These are phyloP conservation scores for Aspergillus funiculosus DNA, from an alignment of 495 filamentous ascomycete genomes.

Conservation along the genomic window DNA sequence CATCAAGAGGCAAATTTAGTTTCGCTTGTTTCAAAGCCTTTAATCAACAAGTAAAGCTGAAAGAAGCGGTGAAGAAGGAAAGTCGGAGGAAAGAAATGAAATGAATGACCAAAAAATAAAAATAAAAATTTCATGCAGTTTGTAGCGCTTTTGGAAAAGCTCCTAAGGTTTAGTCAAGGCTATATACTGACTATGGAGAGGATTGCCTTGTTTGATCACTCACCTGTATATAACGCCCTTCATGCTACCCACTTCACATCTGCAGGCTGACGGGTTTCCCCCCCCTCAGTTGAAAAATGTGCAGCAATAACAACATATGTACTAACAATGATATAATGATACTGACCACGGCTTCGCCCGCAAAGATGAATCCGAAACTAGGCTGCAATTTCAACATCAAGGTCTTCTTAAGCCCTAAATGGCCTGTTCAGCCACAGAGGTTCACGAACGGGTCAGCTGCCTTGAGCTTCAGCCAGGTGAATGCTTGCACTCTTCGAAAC, in stretches of 20 bases:
- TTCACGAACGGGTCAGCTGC: background rate
- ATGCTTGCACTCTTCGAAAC: background rate
- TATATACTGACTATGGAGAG: background rate
- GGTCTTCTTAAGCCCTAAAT: background rate
- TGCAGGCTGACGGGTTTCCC: too few relatives aligned
- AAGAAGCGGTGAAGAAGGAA: constrained; percentile 21
- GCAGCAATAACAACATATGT: too few relatives aligned
- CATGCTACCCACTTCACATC: too few relatives aligned
- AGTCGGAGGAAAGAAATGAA: constrained; percentile 2
- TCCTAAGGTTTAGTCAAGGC: background rate
- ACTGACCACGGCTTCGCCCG: background rate
- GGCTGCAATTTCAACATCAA: constrained; percentile 1
- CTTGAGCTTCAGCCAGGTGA: background rate
- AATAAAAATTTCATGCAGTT: constrained; percentile 3
- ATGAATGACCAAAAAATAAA: constrained; percentile 2
- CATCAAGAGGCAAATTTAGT: constrained; percentile 13
- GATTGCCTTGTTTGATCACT: background rate
- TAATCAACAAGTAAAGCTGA: constrained; percentile 4
- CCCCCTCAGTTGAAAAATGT: too few relatives aligned
- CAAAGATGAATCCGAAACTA: background rate
- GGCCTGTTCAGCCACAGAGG: background rate
- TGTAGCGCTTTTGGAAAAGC: background rate
- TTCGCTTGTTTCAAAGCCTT: constrained; percentile 15
- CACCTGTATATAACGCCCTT: background rate
- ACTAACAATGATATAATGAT: too few relatives aligned